Conservation (phyloP, 2,329 filamentous ascomycete species). For the Colletotrichum sp. region DNA sequence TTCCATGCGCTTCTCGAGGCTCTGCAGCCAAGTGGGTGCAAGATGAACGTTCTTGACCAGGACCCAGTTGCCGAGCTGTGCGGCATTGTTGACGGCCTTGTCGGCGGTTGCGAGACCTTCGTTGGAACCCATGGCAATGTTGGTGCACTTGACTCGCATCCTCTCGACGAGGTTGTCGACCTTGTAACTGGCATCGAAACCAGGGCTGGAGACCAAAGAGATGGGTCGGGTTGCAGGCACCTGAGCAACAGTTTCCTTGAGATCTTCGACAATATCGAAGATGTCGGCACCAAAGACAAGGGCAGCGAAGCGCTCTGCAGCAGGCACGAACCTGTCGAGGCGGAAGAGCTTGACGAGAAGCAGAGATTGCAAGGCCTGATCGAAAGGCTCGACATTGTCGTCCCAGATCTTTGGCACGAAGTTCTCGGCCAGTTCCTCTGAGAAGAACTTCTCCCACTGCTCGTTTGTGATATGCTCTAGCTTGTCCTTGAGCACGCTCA, state of each 20-base stretch:
- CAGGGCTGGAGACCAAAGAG: conserved; percentile 90
- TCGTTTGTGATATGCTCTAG: conserved; percentile 65
- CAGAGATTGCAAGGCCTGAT: conserved; percentile 82
- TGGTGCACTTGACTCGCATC: conserved; percentile 81
- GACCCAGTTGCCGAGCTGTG: conserved; percentile 92
- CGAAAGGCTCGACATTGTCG: conserved; percentile 64
- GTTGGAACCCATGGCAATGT: conserved; percentile 99
- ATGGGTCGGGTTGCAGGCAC: conserved; percentile 86
- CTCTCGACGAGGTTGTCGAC: conserved; percentile 93
- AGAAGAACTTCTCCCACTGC: conserved; percentile 82
- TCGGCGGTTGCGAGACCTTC: conserved; percentile 92
- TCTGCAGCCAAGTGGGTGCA: conserved; percentile 94
- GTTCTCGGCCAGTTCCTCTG: conserved; percentile 85
- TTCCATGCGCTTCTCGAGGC: conserved; percentile 94
- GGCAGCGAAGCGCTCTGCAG: conserved; percentile 87
- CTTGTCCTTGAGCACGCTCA: conserved; percentile 75
- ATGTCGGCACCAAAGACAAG: conserved; percentile 84
- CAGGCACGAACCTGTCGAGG: conserved; percentile 91
- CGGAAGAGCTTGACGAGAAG: conserved; percentile 93
- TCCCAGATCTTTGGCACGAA: conserved; percentile 80
- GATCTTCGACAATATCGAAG: conserved; percentile 83
- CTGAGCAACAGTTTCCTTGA: conserved; percentile 83
- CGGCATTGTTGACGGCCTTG: conserved; percentile 92
- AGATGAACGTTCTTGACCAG: conserved; percentile 99
- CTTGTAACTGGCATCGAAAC: conserved; percentile 99